Evolutionary conservation across 2,329 filamentous ascomycete genomes (phyloP).

Genomic region (Verticillium dahliae): DNA sequence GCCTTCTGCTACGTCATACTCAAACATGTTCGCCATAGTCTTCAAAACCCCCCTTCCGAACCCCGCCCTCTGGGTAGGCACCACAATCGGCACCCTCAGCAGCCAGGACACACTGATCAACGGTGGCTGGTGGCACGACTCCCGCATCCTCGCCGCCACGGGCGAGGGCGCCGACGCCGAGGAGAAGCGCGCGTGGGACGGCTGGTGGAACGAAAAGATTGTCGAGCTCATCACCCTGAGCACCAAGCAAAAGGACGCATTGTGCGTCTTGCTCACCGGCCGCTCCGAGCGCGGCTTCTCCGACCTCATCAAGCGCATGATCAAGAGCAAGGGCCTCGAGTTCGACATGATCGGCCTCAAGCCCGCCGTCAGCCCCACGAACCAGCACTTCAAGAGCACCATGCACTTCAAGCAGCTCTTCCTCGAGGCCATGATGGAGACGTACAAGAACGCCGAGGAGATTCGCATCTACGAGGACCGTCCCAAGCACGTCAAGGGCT

Average conservation of each 20-base stretch:
- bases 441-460: constrained; percentile 76
- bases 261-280: constrained; percentile 84
- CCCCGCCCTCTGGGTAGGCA: constrained; percentile 74
- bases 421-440: constrained; percentile 73
- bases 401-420: constrained; percentile 91
- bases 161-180: constrained; percentile 78
- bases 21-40: constrained; percentile 41
- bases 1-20: constrained; percentile 1
- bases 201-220: constrained; percentile 96
- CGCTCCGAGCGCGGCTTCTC: constrained; percentile 72
- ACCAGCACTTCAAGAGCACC: constrained; percentile 72
- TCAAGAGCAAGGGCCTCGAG: constrained; percentile 67
- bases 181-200: constrained; percentile 77
- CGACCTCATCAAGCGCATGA: constrained; percentile 75
- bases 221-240: constrained; percentile 73
- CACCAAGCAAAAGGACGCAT: constrained; percentile 74
- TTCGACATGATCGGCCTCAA: constrained; percentile 90
- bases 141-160: constrained; percentile 75
- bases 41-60: constrained; percentile 91
- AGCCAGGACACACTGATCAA: constrained; percentile 70
- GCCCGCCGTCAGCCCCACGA: constrained; percentile 72
- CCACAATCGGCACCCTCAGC: constrained; percentile 70
- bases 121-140: constrained; percentile 97
- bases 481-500: constrained; percentile 65
- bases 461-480: constrained; percentile 70